These are phyloP conservation scores for Lipomyces yamadae DNA, from an alignment of 805 yeast species.

Conservation along the genomic window DNA sequence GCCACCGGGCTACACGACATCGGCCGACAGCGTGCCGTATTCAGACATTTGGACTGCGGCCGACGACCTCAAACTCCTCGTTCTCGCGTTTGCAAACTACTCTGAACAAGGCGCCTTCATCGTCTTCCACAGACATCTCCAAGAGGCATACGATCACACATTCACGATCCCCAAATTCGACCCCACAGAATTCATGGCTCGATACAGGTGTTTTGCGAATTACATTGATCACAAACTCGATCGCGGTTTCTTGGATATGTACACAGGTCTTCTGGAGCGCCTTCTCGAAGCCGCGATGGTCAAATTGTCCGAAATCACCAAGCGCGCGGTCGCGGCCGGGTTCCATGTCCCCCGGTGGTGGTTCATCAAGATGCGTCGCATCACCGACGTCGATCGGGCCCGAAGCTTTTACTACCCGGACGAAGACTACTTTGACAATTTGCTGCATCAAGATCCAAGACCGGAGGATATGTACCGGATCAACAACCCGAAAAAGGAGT, in stretches of 20 bases:
- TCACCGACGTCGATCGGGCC: slow-evolving; percentile 8
- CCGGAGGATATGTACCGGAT: not conserved
- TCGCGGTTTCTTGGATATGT: slow-evolving; percentile 11
- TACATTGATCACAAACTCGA: slow-evolving; percentile 14
- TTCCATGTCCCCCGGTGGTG: slow-evolving; percentile 11
- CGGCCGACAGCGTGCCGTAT: not conserved
- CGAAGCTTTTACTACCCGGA: slow-evolving; percentile 5
- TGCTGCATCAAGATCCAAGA: not conserved
- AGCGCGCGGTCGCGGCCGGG: slow-evolving; percentile 1
- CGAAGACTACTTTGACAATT: slow-evolving; percentile 7
- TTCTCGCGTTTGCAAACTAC: slow-evolving; percentile 11
- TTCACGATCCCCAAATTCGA: slow-evolving; percentile 3
- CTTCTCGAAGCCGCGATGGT: slow-evolving; percentile 7
- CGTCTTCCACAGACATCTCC: slow-evolving; percentile 1
- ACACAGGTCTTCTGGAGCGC: not conserved
- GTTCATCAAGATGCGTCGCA: slow-evolving; percentile 3
- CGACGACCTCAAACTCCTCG: slow-evolving; percentile 17
- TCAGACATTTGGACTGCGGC: slow-evolving; percentile 3
- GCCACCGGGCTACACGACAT: not conserved
- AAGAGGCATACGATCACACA: not conserved
- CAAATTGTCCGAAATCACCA: slow-evolving; percentile 1
- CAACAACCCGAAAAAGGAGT: not conserved
- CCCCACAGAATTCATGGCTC: slow-evolving; percentile 8
- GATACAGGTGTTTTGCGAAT: slow-evolving; percentile 18
- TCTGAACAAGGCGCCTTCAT: slow-evolving; percentile 7